A percentile compares a stretch with the other conserved stretches of the same genome.
Conservation (phyloP, 106 monocot genomes). For the Phalaenopsis equestris region DNA sequence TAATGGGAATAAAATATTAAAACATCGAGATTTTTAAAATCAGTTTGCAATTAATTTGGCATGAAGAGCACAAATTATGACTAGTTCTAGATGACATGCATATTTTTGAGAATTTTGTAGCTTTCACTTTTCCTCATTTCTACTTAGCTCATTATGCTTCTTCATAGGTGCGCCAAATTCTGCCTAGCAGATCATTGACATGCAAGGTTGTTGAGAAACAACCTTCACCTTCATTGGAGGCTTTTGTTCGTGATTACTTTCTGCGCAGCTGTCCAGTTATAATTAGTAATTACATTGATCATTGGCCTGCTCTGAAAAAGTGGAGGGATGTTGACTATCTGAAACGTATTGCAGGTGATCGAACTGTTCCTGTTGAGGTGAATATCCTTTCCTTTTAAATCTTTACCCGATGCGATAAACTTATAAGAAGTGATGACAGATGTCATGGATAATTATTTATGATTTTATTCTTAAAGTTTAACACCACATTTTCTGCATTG, state of each 20-base stretch:
- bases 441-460: background rate
- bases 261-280: constrained; percentile 20
- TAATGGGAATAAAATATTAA: background rate
- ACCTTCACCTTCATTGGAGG: constrained; percentile 19
- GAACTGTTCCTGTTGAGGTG: constrained; percentile 37
- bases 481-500: background rate
- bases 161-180: constrained; percentile 17
- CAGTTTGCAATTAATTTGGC: background rate
- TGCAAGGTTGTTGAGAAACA: constrained; percentile 18
- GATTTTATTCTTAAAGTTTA: background rate
- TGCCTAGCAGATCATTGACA: constrained; percentile 23
- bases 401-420: background rate
- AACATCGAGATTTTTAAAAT: background rate
- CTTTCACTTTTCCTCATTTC: background rate
- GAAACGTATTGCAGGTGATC: constrained; percentile 19
- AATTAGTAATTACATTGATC: constrained; percentile 22
- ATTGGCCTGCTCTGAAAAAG: constrained; percentile 30
- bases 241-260: constrained; percentile 25
- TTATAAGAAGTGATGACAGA: background rate
- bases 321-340: constrained; percentile 27
- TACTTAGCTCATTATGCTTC: background rate
- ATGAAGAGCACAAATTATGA: background rate
- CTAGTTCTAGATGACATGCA: background rate
- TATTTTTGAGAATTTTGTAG: background rate
- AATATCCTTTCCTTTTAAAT: constrained; percentile 1